A percentile compares a stretch with the other conserved stretches of the same genome.
These are phyloP conservation scores for Coniochaeta prunicola DNA, from an alignment of 2,329 filamentous ascomycete genomes.

Conservation along the genomic window DNA sequence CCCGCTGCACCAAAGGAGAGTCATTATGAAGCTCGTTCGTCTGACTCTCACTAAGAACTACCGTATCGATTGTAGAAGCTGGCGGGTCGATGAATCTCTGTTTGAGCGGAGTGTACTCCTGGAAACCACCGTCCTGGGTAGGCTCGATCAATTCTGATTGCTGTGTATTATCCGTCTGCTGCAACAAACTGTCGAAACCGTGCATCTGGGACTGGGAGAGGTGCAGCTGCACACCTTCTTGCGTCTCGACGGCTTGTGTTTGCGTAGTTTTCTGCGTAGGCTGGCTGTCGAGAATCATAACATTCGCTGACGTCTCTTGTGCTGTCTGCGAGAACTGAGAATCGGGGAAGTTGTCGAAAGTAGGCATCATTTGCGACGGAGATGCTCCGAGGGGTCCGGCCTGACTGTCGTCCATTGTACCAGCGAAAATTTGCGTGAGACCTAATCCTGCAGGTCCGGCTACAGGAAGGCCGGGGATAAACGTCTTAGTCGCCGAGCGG, in stretches of 20 bases:
- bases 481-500: constrained; percentile 61
- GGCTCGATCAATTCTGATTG: constrained; percentile 64
- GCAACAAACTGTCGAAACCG: constrained; percentile 49
- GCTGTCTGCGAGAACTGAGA: constrained; percentile 55
- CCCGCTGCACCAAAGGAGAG: constrained; percentile 58
- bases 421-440: constrained; percentile 84
- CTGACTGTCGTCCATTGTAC: constrained; percentile 70
- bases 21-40: constrained; percentile 35
- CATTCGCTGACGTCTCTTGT: constrained; percentile 43
- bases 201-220: constrained; percentile 55
- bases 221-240: constrained; percentile 32
- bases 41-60: constrained; percentile 39
- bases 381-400: constrained; percentile 22
- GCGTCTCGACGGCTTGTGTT: constrained; percentile 27
- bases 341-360: constrained; percentile 49
- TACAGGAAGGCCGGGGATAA: constrained; percentile 62
- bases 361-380: constrained; percentile 46
- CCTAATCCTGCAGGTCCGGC: constrained; percentile 58
- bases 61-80: constrained; percentile 63
- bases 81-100: constrained; percentile 58
- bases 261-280: constrained; percentile 27
- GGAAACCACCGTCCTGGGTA: constrained; percentile 76
- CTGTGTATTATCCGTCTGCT: constrained; percentile 46
- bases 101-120: constrained; percentile 63
- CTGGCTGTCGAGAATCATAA: constrained; percentile 42